phyloP scores from a whole-genome alignment of 2,329 filamentous ascomycete species.

The Pseudonectria buxi region DNA sequence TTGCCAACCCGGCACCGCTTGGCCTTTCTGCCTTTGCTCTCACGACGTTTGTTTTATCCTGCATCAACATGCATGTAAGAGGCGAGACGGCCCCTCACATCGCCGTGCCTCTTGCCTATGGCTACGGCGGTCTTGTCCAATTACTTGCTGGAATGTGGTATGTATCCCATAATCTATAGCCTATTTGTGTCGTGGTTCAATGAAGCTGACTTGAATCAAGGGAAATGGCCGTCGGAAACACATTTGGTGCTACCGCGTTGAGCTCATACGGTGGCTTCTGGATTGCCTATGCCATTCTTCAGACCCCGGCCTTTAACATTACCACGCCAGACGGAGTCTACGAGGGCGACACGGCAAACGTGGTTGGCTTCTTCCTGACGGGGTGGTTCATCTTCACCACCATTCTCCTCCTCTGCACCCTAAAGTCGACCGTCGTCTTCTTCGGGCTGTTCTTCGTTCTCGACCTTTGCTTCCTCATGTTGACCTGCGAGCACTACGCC shows the following conservation, averaged over 20 bases:
- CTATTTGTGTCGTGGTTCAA: background rate
- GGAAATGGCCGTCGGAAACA: constrained; percentile 86
- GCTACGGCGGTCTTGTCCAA: constrained; percentile 69
- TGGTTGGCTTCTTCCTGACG: constrained; percentile 67
- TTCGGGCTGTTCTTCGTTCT: constrained; percentile 71
- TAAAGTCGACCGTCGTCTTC: constrained; percentile 72
- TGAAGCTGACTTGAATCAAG: constrained; percentile 41
- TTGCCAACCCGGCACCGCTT: constrained; percentile 73
- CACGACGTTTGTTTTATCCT: constrained; percentile 73
- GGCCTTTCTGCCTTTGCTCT: constrained; percentile 74
- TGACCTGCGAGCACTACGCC: constrained; percentile 57
- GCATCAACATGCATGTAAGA: constrained; percentile 63
- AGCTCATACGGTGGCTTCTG: constrained; percentile 82
- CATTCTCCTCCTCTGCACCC: constrained; percentile 64
- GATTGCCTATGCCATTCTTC: constrained; percentile 66
- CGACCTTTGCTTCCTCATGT: constrained; percentile 67
- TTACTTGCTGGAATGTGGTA: constrained; percentile 83
- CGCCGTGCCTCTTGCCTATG: constrained; percentile 62
- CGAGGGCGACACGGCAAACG: constrained; percentile 40
- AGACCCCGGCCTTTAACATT: constrained; percentile 62
- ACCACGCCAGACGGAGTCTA: constrained; percentile 40
- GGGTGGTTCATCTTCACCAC: constrained; percentile 85
- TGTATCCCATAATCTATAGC: constrained; percentile 25
- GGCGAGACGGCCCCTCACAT: constrained; percentile 57
- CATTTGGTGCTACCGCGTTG: constrained; percentile 74